A percentile compares a stretch with the other conserved stretches of the same genome.
phyloP scores from a whole-genome alignment of 2,329 filamentous ascomycete genomes.

The Trichothecium sympodiale region DNA sequence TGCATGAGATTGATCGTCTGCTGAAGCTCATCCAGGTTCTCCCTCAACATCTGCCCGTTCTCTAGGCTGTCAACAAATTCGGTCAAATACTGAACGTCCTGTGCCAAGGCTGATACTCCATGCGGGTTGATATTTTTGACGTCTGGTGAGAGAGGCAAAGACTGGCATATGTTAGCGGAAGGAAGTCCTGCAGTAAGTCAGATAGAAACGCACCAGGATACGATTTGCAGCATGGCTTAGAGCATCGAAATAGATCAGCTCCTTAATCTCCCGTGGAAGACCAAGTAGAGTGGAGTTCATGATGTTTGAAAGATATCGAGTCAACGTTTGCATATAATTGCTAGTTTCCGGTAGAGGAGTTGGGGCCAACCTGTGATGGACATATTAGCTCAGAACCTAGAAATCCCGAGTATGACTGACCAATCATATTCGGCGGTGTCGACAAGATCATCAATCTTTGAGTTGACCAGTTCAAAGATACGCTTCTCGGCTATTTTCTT shows the following conservation, averaged over 20 bases:
- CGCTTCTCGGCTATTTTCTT: constrained; percentile 96
- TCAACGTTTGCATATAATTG: constrained; percentile 92
- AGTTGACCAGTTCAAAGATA: constrained; percentile 97
- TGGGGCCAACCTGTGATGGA: constrained; percentile 32
- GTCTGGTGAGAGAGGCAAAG: constrained; percentile 63
- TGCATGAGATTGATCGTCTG: constrained; percentile 87
- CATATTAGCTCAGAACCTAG: constrained; percentile 8
- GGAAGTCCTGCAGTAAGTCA: neutral
- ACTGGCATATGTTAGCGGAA: constrained; percentile 26
- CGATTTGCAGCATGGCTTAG: constrained; percentile 81
- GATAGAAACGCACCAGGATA: constrained; percentile 50
- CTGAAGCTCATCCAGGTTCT: constrained; percentile 84
- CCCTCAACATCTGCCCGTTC: constrained; percentile 72
- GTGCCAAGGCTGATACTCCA: constrained; percentile 68
- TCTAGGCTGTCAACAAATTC: constrained; percentile 80
- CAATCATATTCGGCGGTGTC: constrained; percentile 98
- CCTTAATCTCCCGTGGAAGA: constrained; percentile 90
- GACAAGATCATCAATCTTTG: constrained; percentile 94
- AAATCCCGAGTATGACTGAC: constrained; percentile 24
- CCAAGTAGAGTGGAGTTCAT: constrained; percentile 92
- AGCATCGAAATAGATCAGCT: constrained; percentile 95
- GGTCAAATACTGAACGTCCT: constrained; percentile 74
- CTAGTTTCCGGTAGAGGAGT: constrained; percentile 62
- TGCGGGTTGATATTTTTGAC: constrained; percentile 83
- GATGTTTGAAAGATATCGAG: constrained; percentile 85